These are phyloP conservation scores for Euphrasia confusa DNA, from an alignment of 257 asterid species.

Conservation along the genomic window DNA sequence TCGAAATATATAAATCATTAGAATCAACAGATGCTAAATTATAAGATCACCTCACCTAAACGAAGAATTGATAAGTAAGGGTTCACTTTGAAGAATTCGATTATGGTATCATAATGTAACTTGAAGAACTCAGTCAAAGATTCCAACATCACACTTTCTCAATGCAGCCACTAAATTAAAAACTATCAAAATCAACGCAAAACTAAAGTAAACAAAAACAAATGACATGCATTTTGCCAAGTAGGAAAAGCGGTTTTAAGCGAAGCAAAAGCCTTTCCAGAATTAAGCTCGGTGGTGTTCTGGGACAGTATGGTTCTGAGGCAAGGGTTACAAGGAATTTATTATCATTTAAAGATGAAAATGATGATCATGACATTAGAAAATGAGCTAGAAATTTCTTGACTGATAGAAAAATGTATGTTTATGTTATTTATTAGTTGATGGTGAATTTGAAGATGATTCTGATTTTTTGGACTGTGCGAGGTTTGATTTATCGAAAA, in stretches of 20 bases:
- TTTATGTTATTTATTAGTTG: too few relatives aligned
- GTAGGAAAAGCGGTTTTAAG: slow-evolving; percentile 69
- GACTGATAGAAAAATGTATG: too few relatives aligned
- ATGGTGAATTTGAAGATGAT: too few relatives aligned
- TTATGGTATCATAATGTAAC: slow-evolving; percentile 8
- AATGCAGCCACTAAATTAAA: slow-evolving; percentile 9
- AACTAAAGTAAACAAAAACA: background rate
- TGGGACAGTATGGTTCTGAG: slow-evolving; percentile 70
- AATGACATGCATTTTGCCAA: slow-evolving; percentile 64
- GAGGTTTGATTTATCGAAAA: too few relatives aligned
- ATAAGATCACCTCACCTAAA: background rate
- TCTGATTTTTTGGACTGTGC: too few relatives aligned
- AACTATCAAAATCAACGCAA: slow-evolving; percentile 13
- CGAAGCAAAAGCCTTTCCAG: slow-evolving; percentile 72
- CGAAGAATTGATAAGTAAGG: background rate
- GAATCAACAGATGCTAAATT: background rate
- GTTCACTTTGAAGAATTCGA: background rate
- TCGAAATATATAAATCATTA: background rate
- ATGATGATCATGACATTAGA: too few relatives aligned
- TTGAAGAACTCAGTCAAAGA: slow-evolving; percentile 11
- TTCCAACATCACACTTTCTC: slow-evolving; percentile 1
- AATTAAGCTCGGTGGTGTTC: slow-evolving; percentile 76
- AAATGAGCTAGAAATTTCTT: too few relatives aligned
- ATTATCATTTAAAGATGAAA: too few relatives aligned
- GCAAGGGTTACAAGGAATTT: too few relatives aligned